Evolutionary conservation across 495 filamentous ascomycete species (phyloP), one percentile per base, ranked within the genome.

Genomic region (Aspergillus diversus): DNA sequence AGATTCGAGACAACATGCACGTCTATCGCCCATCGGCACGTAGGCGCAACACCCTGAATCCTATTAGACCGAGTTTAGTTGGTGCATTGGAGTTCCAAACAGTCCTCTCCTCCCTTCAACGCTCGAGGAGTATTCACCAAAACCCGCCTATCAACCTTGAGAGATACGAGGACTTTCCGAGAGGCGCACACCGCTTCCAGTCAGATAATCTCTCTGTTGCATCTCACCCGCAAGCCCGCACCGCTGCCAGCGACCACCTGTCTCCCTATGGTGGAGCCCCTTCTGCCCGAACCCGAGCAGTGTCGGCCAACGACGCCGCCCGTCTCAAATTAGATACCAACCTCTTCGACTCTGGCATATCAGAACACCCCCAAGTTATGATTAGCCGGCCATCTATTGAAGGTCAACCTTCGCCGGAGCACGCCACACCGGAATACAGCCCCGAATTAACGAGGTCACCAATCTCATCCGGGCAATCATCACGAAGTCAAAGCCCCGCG

Each of bases 21-120:
- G 83, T 97, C 31, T 90, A 82, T 67, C 86, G 95, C 11, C 90
- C 90, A 7, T 63, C 65, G 9, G 78, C 79, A 49, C 85, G 84
- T 53, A 83, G 93, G 52, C 89, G 88, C 63, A 90, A 87, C 69
- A 91, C 93, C 33, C 79, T 92, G 61, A 89, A 86, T 50, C 89
- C 92, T 1, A 97, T 98, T 61, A 84, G 96, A 34, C 93, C 96
- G 5, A 97, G 93, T 78, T 76, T 99, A 21, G 90, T 98, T 6
- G 96, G 96, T 50, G 96, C 89, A 5, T 77, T 99, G 57, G 96
- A 99, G 74, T 99, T 99, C 68, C 86, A 92, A 62, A 92, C 93
- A 3, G 89, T 97, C 12, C 80, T 99, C 52, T 88, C 89, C 7
- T 90, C 91, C 5, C 75, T 98, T 52, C 86, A 95, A 65, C 92